Percentiles rank a stretch among this genome's conserved stretches.
Conservation (phyloP, 2,329 filamentous ascomycete species). For the Lachnum nothofagi region DNA sequence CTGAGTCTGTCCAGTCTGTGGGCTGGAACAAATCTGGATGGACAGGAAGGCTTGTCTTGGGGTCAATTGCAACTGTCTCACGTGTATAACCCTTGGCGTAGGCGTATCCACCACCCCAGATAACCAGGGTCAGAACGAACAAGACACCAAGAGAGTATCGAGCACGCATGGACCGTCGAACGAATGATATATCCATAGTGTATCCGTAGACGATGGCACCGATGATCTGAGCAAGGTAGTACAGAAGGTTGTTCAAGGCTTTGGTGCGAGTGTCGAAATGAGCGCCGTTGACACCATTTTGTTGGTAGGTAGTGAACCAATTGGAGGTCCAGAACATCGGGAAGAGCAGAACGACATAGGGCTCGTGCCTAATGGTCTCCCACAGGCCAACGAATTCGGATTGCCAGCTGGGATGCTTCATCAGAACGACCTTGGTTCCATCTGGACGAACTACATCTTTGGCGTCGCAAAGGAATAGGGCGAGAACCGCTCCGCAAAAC, state of each 20-base stretch:
- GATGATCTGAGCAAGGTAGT: conserved; percentile 73
- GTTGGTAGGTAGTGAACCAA: conserved; percentile 76
- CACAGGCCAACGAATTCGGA: conserved; percentile 72
- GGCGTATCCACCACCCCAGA: conserved; percentile 80
- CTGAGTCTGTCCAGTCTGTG: conserved; percentile 60
- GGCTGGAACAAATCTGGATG: conserved; percentile 14
- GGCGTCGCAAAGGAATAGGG: conserved; percentile 66
- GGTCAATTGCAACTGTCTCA: conserved; percentile 22
- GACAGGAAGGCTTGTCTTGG: neutral
- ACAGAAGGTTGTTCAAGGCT: conserved; percentile 72
- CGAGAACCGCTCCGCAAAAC: conserved; percentile 62
- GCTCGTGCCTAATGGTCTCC: conserved; percentile 65
- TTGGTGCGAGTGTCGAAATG: conserved; percentile 71
- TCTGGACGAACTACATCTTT: conserved; percentile 69
- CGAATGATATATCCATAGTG: conserved; percentile 54
- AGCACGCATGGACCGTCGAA: conserved; percentile 64
- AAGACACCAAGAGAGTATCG: conserved; percentile 58
- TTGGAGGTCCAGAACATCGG: conserved; percentile 79
- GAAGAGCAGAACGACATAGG: conserved; percentile 70
- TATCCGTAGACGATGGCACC: conserved; percentile 70
- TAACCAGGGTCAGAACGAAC: conserved; percentile 64
- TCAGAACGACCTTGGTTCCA: conserved; percentile 74
- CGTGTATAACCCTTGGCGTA: conserved; percentile 64
- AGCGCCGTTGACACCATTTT: conserved; percentile 66
- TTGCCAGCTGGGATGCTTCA: conserved; percentile 86